Conservation (phyloP, 495 filamentous ascomycete genomes). For the Apiosordaria backusii region DNA sequence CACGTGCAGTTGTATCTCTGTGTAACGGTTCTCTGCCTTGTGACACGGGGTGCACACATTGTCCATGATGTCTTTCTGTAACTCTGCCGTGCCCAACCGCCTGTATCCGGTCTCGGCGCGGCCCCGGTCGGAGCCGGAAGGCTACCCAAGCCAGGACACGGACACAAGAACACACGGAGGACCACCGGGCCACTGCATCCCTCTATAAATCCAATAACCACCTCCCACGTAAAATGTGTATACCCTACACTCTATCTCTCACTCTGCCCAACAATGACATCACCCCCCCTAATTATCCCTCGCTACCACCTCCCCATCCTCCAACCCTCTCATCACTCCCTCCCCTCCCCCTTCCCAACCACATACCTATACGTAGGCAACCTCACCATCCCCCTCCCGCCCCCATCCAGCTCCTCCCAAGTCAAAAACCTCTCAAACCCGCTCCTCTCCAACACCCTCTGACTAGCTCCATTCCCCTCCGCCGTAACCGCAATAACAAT, state of each 20-base stretch:
- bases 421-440: constrained; percentile 35
- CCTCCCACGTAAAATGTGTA: constrained; percentile 2
- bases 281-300: no score
- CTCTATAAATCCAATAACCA: background rate
- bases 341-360: constrained; percentile 5
- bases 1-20: background rate
- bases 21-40: background rate
- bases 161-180: background rate
- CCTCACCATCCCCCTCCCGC: constrained; percentile 3
- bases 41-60: background rate
- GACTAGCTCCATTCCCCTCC: constrained; percentile 32
- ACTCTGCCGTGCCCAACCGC: background rate
- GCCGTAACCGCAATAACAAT: constrained; percentile 37
- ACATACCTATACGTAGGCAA: constrained; percentile 27
- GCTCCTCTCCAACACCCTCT: constrained; percentile 37
- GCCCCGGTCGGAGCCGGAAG: background rate
- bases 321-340: background rate
- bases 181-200: background rate
- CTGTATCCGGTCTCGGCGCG: background rate
- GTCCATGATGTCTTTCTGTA: background rate
- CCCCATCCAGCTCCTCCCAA: constrained; percentile 27
- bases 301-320: background rate
- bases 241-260: background rate
- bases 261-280: background rate
- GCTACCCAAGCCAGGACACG: background rate